phyloP scores from a whole-genome alignment of 345 rosid genomes.

The Populus deltoides region DNA sequence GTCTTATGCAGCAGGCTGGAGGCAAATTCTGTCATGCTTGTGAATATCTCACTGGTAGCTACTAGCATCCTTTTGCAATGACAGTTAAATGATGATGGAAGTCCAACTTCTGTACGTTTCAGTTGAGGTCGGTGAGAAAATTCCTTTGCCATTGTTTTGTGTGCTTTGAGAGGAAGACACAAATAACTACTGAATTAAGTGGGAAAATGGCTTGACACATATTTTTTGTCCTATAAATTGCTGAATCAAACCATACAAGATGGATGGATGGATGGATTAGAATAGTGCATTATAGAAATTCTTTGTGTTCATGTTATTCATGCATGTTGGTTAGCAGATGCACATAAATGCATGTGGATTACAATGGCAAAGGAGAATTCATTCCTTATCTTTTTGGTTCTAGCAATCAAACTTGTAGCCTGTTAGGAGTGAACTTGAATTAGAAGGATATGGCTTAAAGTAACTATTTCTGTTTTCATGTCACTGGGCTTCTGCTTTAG shows the following conservation, averaged over 20 bases:
- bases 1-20: not conserved
- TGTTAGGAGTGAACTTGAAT: not conserved
- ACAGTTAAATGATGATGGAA: not conserved
- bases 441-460: not conserved
- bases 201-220: not conserved
- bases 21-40: not conserved
- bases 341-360: not conserved
- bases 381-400: not conserved
- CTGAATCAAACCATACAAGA: not conserved
- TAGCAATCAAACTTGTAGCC: too few relatives aligned
- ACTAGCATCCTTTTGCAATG: not conserved
- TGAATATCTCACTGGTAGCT: not conserved
- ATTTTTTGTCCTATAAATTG: not conserved
- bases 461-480: not conserved
- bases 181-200: not conserved
- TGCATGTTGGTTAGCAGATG: not conserved
- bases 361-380: not conserved
- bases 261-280: too few relatives aligned
- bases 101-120: not conserved
- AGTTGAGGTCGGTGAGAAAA: not conserved
- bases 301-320: not conserved
- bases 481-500: not conserved
- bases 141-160: not conserved
- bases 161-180: too few relatives aligned
- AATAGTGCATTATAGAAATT: not conserved